phyloP scores from a whole-genome alignment of 176 grass and related monocot species.

The Zizania latifolia region DNA sequence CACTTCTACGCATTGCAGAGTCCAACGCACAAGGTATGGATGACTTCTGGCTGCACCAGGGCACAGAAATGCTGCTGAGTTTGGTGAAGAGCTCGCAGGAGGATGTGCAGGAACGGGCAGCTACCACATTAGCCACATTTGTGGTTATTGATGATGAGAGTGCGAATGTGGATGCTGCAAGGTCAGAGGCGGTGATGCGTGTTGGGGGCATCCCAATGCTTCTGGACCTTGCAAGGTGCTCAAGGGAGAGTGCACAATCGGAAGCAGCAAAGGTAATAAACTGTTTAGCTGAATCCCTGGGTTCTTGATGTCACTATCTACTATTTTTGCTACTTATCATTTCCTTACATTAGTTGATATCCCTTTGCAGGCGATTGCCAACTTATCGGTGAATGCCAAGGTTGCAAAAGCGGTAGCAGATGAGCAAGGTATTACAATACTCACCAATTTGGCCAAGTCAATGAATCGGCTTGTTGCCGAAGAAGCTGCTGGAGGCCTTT shows the following conservation, averaged over 20 bases:
- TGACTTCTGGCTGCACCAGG: conserved; percentile 90
- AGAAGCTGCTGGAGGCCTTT: conserved; percentile 98
- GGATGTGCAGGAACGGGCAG: conserved; percentile 90
- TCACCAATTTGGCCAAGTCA: conserved; percentile 75
- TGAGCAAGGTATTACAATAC: conserved; percentile 84
- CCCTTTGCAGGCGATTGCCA: conserved; percentile 83
- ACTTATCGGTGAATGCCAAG: conserved; percentile 83
- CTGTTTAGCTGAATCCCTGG: conserved; percentile 10
- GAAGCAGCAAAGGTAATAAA: conserved; percentile 89
- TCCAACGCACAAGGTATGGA: conserved; percentile 70
- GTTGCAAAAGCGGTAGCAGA: conserved; percentile 95
- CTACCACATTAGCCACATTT: conserved; percentile 85
- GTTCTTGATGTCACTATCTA: conserved; percentile 5
- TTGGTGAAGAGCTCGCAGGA: conserved; percentile 75
- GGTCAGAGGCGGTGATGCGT: conserved; percentile 82
- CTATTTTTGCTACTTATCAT: conserved; percentile 4
- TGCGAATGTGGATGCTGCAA: conserved; percentile 81
- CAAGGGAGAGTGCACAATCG: conserved; percentile 81
- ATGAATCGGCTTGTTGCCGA: conserved; percentile 92
- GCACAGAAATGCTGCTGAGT: conserved; percentile 65
- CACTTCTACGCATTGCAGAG: conserved; percentile 75
- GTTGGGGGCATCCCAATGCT: conserved; percentile 84
- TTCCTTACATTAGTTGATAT: conserved; percentile 19
- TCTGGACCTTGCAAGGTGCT: conserved; percentile 78
- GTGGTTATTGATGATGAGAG: conserved; percentile 96